A percentile compares a stretch with the other conserved stretches of the same genome.
phyloP scores from a whole-genome alignment of 495 filamentous ascomycete genomes.

The Stereocaulon alpinum region DNA sequence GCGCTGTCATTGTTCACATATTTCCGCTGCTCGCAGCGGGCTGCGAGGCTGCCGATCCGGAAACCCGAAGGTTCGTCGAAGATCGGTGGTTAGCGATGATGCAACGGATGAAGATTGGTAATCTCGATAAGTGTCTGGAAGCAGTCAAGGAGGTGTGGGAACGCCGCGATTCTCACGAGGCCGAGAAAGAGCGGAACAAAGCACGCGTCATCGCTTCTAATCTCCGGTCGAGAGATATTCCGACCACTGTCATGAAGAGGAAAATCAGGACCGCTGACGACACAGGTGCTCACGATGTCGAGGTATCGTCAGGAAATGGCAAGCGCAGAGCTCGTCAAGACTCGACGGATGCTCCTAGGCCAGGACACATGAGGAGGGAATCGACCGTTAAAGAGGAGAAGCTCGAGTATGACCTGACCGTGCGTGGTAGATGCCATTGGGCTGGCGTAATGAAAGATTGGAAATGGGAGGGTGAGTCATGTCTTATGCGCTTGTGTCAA shows the following conservation, averaged over 20 bases:
- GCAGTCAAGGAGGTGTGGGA: conserved; percentile 64
- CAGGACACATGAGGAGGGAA: not conserved
- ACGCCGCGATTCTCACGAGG: conserved; percentile 41
- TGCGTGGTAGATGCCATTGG: conserved; percentile 63
- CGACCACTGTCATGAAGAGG: conserved; percentile 2
- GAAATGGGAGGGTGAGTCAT: conserved; percentile 61
- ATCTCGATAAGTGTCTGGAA: conserved; percentile 66
- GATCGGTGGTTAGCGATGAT: conserved; percentile 56
- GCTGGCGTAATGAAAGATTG: conserved; percentile 70
- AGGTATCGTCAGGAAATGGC: not conserved
- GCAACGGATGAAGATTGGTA: conserved; percentile 56
- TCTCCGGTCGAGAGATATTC: not conserved
- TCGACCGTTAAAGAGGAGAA: conserved; percentile 25
- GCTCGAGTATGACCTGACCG: conserved; percentile 54
- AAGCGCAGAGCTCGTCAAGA: not conserved
- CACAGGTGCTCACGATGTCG: not conserved
- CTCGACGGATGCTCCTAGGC: not conserved
- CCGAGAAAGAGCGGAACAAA: conserved; percentile 23
- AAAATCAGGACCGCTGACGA: conserved; percentile 3
- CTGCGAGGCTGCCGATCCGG: conserved; percentile 50
- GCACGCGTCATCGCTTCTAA: conserved; percentile 9
- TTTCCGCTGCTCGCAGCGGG: conserved; percentile 66
- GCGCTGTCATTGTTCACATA: conserved; percentile 65
- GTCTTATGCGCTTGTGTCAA: not conserved
- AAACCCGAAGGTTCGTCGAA: conserved; percentile 60